Evolutionary conservation across 441 rosid genomes (phyloP), one percentile per base, ranked within the genome.

Genomic region (Viola pubescens): DNA sequence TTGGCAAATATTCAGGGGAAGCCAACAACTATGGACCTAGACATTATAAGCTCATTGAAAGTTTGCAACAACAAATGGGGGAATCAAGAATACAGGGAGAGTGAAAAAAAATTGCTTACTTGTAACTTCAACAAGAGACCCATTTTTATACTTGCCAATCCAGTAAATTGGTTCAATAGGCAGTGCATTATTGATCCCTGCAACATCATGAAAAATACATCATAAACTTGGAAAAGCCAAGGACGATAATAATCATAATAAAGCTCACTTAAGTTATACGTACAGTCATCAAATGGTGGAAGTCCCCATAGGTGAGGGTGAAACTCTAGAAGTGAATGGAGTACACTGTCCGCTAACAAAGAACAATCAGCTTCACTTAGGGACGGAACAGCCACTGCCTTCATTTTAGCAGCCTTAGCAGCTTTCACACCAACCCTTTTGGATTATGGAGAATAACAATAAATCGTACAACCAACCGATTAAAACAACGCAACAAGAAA

Each of bases 391-490:
- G 75, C 79, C 60, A 78, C 73, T 34, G 75, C 77, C 59, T 67
- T 75, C 79, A 78, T 78, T 46, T 65, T 34, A 19, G 82, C 77
- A 8, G 75, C 77, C 73, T 78, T 78, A 26, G 71, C 79, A 46
- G 79, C 82, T 67, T 61, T 59, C 9, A 75, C 77, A 51, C 82
- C 82, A 52, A 78, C 82, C 64, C 79, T 78, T 65, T 66, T 5
- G 16, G 51, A 58, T 43, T 39, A 9, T 42, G 40, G 10, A 34
- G 44, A 37, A 11, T 42, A 13, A 37, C 10, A 37, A 37, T n/a
- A 47, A 26, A 43, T n/a, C 38, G 8, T 2, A 26, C 34, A 26
- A 2, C 34, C 34, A 26, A 26, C 34, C 34, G 34, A 26, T 26
- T 26, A 26, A 26, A 1, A 26, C 34, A 26, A 26, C 0, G 34